Base-by-base conservation (phyloP, 2,329 filamentous ascomycete genomes). In the Ascochyta fabae region DNA sequence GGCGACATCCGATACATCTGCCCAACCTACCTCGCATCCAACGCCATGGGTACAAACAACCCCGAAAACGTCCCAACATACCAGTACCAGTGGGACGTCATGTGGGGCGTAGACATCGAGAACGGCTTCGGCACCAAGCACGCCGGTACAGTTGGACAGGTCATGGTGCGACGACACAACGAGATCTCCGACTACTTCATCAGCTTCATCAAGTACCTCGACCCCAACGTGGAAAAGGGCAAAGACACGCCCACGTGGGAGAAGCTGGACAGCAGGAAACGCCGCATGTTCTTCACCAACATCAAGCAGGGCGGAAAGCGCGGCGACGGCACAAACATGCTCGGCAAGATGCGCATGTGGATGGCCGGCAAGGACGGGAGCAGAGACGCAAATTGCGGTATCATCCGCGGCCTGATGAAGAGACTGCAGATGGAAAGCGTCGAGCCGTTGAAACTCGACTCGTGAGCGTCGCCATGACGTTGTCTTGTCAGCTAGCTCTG, bases 1-100 rank as follows among this genome's bases (percentile, higher is more conserved):
- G 69, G 70, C 45, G 70, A 70, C 44, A 65, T 73, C 23, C 65
- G 70, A n/a, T 73, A 73, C 55, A 73, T 73, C 51, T 73, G 70
- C 42, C 70, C 70, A 1, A 69, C 69, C 1, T 71, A 70, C 47
- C 66, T 73, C 29, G 60, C 67, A 26, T 68, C 65, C n/a, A 69
- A 71, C 50, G 66, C 66, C 48, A 70, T 73, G 59, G 61, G 65
- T n/a, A 42, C 55, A 4, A 51, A 71, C 61, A 72, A 72, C 54
- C 68, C 69, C 0, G 23, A 53, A 8, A 34, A 38, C 19, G 64
- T 72, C 0, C 62, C 62, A 24, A 69, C 69, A 5, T 73, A 63
- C 48, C 68, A 71, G 44, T 73, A 73, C 58, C 70, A 73, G 54
- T 73, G 70, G 70, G 70, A 73, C 53, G 69, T 72, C 16, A 69